Evolutionary conservation across 1,284 basidiomycete genomes (phyloP).

Genomic region (Spongiforma sp.): DNA sequence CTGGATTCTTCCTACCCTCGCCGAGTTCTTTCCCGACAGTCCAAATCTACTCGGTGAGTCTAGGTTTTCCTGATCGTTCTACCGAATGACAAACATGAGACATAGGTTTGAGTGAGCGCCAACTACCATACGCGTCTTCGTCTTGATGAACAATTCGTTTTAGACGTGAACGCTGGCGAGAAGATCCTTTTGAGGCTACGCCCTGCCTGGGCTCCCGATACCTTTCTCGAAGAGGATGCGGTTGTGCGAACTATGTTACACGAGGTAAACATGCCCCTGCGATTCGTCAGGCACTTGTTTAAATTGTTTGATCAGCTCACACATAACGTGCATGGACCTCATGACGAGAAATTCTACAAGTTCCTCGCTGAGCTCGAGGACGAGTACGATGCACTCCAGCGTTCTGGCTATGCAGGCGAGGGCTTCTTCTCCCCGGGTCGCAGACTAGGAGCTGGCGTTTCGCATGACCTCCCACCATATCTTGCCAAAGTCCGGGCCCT

Average conservation of each 20-base stretch:
- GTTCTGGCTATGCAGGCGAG: slow-evolving; percentile 79
- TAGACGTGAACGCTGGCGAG: slow-evolving; percentile 79
- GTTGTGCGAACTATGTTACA: slow-evolving; percentile 85
- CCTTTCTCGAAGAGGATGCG: slow-evolving; percentile 79
- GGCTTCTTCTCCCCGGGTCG: slow-evolving; percentile 81
- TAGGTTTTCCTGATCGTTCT: slow-evolving; percentile 9
- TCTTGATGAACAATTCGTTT: slow-evolving; percentile 7
- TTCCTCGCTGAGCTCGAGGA: slow-evolving; percentile 78
- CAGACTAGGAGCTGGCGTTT: slow-evolving; percentile 63
- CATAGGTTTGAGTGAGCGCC: slow-evolving; percentile 39
- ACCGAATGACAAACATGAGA: not conserved
- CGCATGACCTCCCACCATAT: slow-evolving; percentile 69
- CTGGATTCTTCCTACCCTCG: slow-evolving; percentile 82
- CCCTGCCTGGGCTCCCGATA: slow-evolving; percentile 67
- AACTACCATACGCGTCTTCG: not conserved
- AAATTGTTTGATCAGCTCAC: slow-evolving; percentile 60
- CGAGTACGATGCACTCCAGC: slow-evolving; percentile 78
- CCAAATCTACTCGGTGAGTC: slow-evolving; percentile 73
- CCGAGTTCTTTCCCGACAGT: slow-evolving; percentile 86
- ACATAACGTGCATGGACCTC: slow-evolving; percentile 87
- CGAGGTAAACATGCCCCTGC: slow-evolving; percentile 55
- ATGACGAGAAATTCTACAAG: slow-evolving; percentile 85
- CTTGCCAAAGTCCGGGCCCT: slow-evolving; percentile 69
- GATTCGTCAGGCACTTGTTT: not conserved
- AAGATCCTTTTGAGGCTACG: slow-evolving; percentile 84